Base-by-base conservation (phyloP, 495 filamentous ascomycete genomes). In the Elasticomyces elasticus region DNA sequence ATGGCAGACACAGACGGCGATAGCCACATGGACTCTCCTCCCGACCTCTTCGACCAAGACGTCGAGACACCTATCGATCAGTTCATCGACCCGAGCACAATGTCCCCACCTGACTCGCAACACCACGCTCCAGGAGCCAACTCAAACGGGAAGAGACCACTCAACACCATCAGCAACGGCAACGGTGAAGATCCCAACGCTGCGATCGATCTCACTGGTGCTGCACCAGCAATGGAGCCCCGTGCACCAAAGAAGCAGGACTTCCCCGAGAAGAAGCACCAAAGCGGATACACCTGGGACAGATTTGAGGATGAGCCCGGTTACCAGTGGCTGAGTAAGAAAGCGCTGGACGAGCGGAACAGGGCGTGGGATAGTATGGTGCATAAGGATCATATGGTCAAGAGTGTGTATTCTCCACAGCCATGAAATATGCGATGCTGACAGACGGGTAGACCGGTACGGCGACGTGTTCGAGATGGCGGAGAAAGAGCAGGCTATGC, bases 91-190 rank as follows among this genome's bases (percentile, higher is more conserved):
- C 33, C 58, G 11, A 5, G 38, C 60, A 20, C 44, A 60, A 68
- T 79, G 58, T 80, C 77, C 5, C 78, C 78, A 26, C 78, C 76
- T 9, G 73, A 70, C 41, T 80, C 77, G 12, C 78, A 80, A 25
- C 62, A 62, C 55, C 59, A 42, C 62, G 13, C 43, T n/a, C 35
- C 51, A 12, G 24, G 52, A 20, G 31, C 62, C 30, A 69, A 69
- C 52, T 62, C 52, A 15, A 70, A 70, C 55, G 66, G 66, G 25
- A 70, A 68, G 51, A 59, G 60, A 13, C 56, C 56, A 1, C 23
- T 62, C 23, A 52, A 48, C 26, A 49, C 51, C 52, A 59, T 59
- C 56, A 49, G 31, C 41, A 59, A 60, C 56, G 54, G 54, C 55
- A 19, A 22, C 43, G 44, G 52, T 22, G 44, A 55, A 35, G 44